These are phyloP conservation scores for Lachancea fermentati DNA, from an alignment of 805 yeast genomes.

Conservation along the genomic window DNA sequence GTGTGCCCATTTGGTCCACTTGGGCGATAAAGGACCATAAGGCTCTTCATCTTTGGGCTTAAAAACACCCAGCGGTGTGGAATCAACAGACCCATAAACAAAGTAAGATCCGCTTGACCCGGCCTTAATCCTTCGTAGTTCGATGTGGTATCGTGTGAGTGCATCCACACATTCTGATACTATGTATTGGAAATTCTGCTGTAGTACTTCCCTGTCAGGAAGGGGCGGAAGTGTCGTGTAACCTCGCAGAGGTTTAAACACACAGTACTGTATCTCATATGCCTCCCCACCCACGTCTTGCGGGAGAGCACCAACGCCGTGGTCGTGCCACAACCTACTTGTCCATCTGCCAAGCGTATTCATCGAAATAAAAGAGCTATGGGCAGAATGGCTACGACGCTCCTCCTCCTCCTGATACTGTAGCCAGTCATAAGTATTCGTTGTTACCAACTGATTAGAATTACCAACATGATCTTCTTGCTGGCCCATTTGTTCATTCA, in stretches of 20 bases:
- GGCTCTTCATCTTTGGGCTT: slow-evolving; percentile 81
- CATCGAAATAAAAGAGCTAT: slow-evolving; percentile 5
- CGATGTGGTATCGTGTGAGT: slow-evolving; percentile 38
- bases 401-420: slow-evolving; percentile 17
- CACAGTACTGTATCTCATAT: slow-evolving; percentile 50
- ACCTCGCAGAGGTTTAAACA: slow-evolving; percentile 41
- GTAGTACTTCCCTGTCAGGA: slow-evolving; percentile 30
- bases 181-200: slow-evolving; percentile 16
- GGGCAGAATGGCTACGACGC: slow-evolving; percentile 4
- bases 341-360: slow-evolving; percentile 8
- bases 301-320: not conserved
- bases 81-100: slow-evolving; percentile 33
- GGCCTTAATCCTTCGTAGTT: slow-evolving; percentile 50
- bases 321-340: slow-evolving; percentile 4
- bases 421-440: slow-evolving; percentile 22
- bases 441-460: slow-evolving; percentile 12
- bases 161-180: slow-evolving; percentile 42
- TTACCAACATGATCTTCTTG: slow-evolving; percentile 6
- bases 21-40: slow-evolving; percentile 70
- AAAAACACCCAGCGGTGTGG: slow-evolving; percentile 49
- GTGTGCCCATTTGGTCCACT: slow-evolving; percentile 77
- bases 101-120: slow-evolving; percentile 74
- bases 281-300: not conserved
- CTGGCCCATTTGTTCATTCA: slow-evolving; percentile 2
- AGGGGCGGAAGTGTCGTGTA: slow-evolving; percentile 18